These are phyloP conservation scores for Luffa acutangula DNA, from an alignment of 306 rosid genomes.

Conservation along the genomic window DNA sequence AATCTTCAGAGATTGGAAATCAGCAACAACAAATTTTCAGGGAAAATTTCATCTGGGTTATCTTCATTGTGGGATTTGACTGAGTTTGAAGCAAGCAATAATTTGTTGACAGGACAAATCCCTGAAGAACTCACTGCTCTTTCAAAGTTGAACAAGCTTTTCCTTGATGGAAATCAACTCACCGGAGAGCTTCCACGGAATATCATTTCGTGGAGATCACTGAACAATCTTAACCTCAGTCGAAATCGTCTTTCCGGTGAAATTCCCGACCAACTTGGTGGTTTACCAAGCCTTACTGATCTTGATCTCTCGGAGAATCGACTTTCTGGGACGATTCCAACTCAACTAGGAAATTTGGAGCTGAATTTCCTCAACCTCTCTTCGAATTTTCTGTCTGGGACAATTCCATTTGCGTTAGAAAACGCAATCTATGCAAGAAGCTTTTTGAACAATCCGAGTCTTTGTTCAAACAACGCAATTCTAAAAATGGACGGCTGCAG, in stretches of 20 bases:
- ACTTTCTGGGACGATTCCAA: slow-evolving; percentile 55
- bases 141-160: slow-evolving; percentile 15
- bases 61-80: slow-evolving; percentile 37
- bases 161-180: slow-evolving; percentile 43
- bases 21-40: slow-evolving; percentile 41
- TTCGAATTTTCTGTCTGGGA: slow-evolving; percentile 44
- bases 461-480: slow-evolving; percentile 29
- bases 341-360: background rate
- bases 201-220: slow-evolving; percentile 33
- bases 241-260: slow-evolving; percentile 40
- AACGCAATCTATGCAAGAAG: slow-evolving; percentile 25
- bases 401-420: slow-evolving; percentile 35
- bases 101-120: slow-evolving; percentile 39
- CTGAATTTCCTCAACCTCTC: slow-evolving; percentile 28
- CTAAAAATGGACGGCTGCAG: slow-evolving; percentile 30
- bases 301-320: slow-evolving; percentile 61
- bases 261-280: slow-evolving; percentile 31
- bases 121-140: slow-evolving; percentile 46
- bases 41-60: slow-evolving; percentile 42
- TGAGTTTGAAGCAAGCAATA: slow-evolving; percentile 37
- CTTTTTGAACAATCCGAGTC: slow-evolving; percentile 65
- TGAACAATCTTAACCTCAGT: slow-evolving; percentile 29
- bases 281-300: slow-evolving; percentile 21
- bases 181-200: slow-evolving; percentile 34
- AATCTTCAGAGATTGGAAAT: slow-evolving; percentile 35